Evolutionary conservation across 228 moss, liverwort and hornwort genomes (phyloP).

Genomic region (Sphagnum fallax): DNA sequence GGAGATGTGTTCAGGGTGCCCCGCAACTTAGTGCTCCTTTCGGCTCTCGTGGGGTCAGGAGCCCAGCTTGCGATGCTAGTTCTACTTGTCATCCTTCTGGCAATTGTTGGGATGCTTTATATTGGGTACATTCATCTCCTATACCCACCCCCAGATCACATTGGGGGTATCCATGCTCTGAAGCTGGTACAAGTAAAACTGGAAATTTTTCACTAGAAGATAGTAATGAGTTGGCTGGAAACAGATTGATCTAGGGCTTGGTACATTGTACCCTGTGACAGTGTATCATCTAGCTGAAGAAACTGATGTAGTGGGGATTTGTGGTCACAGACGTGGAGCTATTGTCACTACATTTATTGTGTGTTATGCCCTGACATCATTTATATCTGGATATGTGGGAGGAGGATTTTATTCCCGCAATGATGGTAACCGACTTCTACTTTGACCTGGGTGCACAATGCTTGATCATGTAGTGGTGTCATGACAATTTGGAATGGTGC

Average conservation of each 20-base stretch:
- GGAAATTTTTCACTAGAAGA: no score
- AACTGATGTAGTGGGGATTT: no score
- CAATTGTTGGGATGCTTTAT: conserved; percentile 53
- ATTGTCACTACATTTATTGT: conserved; percentile 94
- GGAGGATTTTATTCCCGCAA: conserved; percentile 95
- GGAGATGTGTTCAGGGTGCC: conserved; percentile 55
- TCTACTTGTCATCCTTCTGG: conserved; percentile 43
- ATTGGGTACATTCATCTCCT: conserved; percentile 29
- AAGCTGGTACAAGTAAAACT: no score
- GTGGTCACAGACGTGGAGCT: conserved; percentile 71
- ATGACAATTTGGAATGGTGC: no score
- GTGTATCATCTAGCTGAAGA: no score
- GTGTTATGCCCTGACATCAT: conserved; percentile 92
- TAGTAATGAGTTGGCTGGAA: no score
- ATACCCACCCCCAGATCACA: no score
- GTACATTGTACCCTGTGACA: no score
- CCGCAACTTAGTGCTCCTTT: conserved; percentile 46
- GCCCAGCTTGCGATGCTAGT: conserved; percentile 49
- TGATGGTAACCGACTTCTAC: conserved; percentile 38
- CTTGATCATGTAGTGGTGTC: no score
- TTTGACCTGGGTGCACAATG: no score
- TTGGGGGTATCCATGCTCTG: no score
- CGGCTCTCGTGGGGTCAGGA: conserved; percentile 51
- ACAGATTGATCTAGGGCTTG: no score
- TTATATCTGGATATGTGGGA: conserved; percentile 93